These are phyloP conservation scores for Vigna radiata DNA, from an alignment of 306 rosid species.

Conservation along the genomic window DNA sequence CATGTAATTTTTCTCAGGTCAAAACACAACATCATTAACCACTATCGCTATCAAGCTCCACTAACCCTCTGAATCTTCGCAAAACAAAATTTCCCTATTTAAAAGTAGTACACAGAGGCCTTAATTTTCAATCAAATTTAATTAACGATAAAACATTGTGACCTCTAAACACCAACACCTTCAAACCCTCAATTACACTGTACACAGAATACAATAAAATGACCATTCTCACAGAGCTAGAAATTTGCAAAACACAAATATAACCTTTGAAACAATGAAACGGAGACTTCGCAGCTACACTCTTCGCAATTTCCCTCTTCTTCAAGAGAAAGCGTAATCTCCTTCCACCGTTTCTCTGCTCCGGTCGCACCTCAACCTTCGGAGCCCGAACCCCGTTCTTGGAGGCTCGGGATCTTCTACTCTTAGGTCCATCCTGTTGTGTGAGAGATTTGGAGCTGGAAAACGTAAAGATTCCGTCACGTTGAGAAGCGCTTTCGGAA, in stretches of 20 bases:
- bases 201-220: neutral
- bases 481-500: constrained; percentile 25
- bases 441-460: constrained; percentile 45
- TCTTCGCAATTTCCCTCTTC: constrained; percentile 58
- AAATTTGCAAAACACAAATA: constrained; percentile 4
- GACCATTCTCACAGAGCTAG: neutral
- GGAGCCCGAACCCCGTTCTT: constrained; percentile 40
- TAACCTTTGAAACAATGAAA: constrained; percentile 59
- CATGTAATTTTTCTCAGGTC: neutral
- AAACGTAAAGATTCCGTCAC: constrained; percentile 60
- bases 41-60: constrained; percentile 5
- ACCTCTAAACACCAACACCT: neutral
- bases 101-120: neutral
- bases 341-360: constrained; percentile 43
- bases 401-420: constrained; percentile 32
- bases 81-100: neutral
- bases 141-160: neutral
- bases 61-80: neutral
- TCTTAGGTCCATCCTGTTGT: constrained; percentile 19
- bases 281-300: constrained; percentile 43
- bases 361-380: constrained; percentile 36
- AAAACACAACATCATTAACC: neutral
- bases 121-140: neutral
- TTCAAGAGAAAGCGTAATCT: constrained; percentile 59
- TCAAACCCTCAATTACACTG: neutral